Evolutionary conservation across 2,329 filamentous ascomycete species (phyloP).

Genomic region (Aureobasidium sp.): DNA sequence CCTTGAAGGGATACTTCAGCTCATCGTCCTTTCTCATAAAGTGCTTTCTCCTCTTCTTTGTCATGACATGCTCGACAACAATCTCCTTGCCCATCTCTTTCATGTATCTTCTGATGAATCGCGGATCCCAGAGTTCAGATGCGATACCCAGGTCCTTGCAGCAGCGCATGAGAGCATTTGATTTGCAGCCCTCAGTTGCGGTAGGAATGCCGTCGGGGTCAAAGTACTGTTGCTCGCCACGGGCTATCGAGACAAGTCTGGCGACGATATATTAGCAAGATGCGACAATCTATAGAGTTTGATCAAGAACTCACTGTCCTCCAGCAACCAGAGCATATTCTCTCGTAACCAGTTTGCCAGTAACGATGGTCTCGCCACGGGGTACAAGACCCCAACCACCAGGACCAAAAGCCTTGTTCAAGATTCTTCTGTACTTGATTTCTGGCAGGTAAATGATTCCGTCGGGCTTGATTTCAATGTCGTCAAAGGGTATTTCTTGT

Average conservation of each 20-base stretch:
- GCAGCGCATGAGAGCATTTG: slow-evolving; percentile 94
- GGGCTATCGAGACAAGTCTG: slow-evolving; percentile 84
- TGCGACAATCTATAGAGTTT: not conserved
- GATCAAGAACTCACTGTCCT: slow-evolving; percentile 59
- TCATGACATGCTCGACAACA: slow-evolving; percentile 82
- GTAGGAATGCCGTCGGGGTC: slow-evolving; percentile 83
- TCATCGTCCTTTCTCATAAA: slow-evolving; percentile 79
- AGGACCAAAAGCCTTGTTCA: slow-evolving; percentile 88
- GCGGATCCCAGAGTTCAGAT: slow-evolving; percentile 92
- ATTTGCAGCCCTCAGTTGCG: slow-evolving; percentile 93
- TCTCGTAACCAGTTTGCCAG: slow-evolving; percentile 71
- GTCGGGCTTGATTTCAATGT: slow-evolving; percentile 96
- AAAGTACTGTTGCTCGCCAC: slow-evolving; percentile 94
- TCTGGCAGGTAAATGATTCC: slow-evolving; percentile 94
- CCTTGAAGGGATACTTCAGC: slow-evolving; percentile 58
- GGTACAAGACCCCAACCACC: slow-evolving; percentile 94
- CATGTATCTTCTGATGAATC: slow-evolving; percentile 80
- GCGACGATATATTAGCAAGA: not conserved
- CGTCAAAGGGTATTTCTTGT: slow-evolving; percentile 58
- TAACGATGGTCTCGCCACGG: slow-evolving; percentile 75
- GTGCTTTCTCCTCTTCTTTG: slow-evolving; percentile 84
- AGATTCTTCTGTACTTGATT: slow-evolving; percentile 90
- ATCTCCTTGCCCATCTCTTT: slow-evolving; percentile 66
- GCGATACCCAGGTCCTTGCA: slow-evolving; percentile 96
- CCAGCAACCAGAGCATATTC: slow-evolving; percentile 89